These are phyloP conservation scores for Peribolospora kevripleyi DNA, from an alignment of 768 basidiomycete species.

Conservation along the genomic window DNA sequence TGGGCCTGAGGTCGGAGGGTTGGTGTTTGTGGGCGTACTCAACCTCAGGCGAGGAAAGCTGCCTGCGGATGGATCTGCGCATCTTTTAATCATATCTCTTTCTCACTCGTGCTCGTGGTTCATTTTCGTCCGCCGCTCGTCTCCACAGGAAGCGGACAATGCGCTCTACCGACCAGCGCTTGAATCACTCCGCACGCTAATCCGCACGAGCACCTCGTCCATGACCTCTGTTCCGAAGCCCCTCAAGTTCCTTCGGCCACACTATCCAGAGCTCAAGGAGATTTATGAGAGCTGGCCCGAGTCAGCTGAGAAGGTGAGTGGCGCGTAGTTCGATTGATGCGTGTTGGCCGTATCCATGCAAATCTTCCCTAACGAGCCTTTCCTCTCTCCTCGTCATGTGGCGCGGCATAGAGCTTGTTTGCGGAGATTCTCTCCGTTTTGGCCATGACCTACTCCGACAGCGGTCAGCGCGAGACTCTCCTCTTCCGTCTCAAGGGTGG, in stretches of 20 bases:
- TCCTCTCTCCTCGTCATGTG: neutral
- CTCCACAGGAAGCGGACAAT: conserved; percentile 58
- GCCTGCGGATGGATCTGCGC: neutral
- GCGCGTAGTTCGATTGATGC: no score
- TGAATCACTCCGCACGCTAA: conserved; percentile 76
- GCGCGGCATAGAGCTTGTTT: conserved; percentile 44
- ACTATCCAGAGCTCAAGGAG: conserved; percentile 63
- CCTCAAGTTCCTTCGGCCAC: conserved; percentile 85
- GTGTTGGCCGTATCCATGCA: no score
- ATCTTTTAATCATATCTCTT: neutral
- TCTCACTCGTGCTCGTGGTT: neutral
- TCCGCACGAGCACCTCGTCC: conserved; percentile 85
- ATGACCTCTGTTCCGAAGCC: conserved; percentile 99
- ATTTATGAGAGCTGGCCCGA: conserved; percentile 55
- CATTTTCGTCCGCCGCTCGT: neutral
- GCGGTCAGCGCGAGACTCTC: conserved; percentile 82
- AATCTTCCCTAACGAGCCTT: neutral
- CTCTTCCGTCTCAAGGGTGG: conserved; percentile 58
- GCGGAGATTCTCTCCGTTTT: conserved; percentile 93
- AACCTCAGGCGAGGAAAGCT: no score
- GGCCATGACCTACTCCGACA: conserved; percentile 98
- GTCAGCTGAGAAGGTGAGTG: conserved; percentile 16
- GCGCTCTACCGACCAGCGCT: conserved; percentile 67
- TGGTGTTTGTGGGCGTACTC: no score
- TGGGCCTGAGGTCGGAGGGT: neutral